phyloP scores from a whole-genome alignment of 257 asterid genomes.

The Ophiorrhiza pumila region DNA sequence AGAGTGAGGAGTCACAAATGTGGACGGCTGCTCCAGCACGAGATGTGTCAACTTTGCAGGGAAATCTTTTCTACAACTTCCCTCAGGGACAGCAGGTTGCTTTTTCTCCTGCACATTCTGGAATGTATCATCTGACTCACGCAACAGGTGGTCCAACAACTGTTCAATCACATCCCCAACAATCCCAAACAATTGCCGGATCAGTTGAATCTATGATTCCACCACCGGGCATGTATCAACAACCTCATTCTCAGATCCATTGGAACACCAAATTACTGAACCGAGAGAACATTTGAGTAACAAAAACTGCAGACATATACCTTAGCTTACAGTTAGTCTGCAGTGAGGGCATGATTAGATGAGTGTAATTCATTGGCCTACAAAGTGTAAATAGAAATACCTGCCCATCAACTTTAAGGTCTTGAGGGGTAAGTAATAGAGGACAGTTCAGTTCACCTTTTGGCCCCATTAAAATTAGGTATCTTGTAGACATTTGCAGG shows the following conservation, averaged over 20 bases:
- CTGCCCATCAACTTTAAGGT: conserved; percentile 3
- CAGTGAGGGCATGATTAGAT: neutral
- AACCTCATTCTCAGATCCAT: conserved; percentile 35
- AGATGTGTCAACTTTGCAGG: conserved; percentile 39
- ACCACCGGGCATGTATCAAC: conserved; percentile 38
- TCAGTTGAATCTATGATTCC: conserved; percentile 34
- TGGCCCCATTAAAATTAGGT: neutral
- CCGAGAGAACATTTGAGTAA: conserved; percentile 35
- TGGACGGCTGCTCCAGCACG: conserved; percentile 34
- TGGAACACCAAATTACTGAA: conserved; percentile 42
- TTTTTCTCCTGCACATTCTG: conserved; percentile 36
- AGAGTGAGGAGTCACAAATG: conserved; percentile 48
- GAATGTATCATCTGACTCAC: conserved; percentile 41
- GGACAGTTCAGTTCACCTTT: conserved; percentile 10
- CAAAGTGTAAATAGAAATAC: conserved; percentile 15
- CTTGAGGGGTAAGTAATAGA: neutral
- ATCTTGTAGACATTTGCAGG: neutral
- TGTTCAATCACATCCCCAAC: conserved; percentile 41
- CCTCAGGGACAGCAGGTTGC: conserved; percentile 47
- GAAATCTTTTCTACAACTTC: conserved; percentile 46
- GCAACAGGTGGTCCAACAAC: conserved; percentile 32
- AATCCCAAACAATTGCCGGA: conserved; percentile 41
- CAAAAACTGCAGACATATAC: neutral
- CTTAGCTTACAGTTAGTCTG: neutral
- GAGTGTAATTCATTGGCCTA: neutral